A percentile compares a stretch with the other conserved stretches of the same genome.
These are phyloP conservation scores for Termitomyces sp. DNA, from an alignment of 768 basidiomycete species.

Conservation along the genomic window DNA sequence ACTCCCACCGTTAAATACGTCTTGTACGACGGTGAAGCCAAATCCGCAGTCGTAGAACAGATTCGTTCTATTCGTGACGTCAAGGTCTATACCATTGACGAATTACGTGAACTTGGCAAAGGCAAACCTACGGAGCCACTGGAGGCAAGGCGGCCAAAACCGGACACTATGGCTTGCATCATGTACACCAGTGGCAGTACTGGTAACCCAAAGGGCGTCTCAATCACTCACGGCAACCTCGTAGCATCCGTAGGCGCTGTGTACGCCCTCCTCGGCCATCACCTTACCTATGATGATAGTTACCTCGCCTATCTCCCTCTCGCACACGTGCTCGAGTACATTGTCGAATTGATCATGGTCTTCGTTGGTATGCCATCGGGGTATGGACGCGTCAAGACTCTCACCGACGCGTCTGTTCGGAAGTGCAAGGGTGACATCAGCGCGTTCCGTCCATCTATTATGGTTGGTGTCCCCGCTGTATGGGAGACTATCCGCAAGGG, in stretches of 20 bases:
- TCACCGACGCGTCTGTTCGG: slow-evolving; percentile 91
- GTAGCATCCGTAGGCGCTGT: slow-evolving; percentile 86
- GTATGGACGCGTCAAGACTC: slow-evolving; percentile 92
- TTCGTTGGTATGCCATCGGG: slow-evolving; percentile 80
- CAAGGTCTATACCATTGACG: slow-evolving; percentile 60
- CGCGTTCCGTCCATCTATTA: slow-evolving; percentile 80
- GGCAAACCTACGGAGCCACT: slow-evolving; percentile 48
- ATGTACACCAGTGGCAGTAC: slow-evolving; percentile 87
- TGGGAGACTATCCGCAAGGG: slow-evolving; percentile 99
- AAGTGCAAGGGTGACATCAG: slow-evolving; percentile 83
- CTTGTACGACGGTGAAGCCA: slow-evolving; percentile 79
- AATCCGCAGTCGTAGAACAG: slow-evolving; percentile 50
- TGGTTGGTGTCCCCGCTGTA: slow-evolving; percentile 94
- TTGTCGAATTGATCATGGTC: slow-evolving; percentile 79
- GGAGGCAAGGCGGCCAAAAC: slow-evolving; percentile 42
- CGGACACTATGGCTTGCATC: slow-evolving; percentile 45
- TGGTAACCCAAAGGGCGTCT: slow-evolving; percentile 92
- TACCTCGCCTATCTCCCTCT: slow-evolving; percentile 93
- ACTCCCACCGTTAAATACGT: slow-evolving; percentile 77
- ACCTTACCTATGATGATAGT: slow-evolving; percentile 54
- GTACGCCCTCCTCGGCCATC: slow-evolving; percentile 64
- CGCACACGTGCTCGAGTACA: slow-evolving; percentile 94
- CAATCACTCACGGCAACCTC: slow-evolving; percentile 85
- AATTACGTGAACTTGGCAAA: slow-evolving; percentile 69
- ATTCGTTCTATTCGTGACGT: slow-evolving; percentile 58